These are phyloP conservation scores for Carnegiea gigantea DNA, from an alignment of 179 eudicot species.

Conservation along the genomic window DNA sequence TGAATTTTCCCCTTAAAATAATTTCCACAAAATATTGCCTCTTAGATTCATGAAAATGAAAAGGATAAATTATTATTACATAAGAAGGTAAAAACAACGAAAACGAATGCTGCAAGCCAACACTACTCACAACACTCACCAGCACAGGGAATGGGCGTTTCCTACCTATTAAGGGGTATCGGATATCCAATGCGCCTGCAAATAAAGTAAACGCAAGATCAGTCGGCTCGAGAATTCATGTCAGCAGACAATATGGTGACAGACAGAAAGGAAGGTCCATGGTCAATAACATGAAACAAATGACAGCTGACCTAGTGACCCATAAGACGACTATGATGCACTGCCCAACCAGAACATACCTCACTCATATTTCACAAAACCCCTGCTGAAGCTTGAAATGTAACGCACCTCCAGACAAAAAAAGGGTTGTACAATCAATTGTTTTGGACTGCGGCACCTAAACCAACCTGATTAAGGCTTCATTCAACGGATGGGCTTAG, in stretches of 20 bases:
- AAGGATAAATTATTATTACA: not conserved
- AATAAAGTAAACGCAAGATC: too few species aligned
- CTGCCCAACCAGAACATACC: too few species aligned
- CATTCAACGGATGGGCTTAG: not conserved
- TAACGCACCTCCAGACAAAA: not conserved
- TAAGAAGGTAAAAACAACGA: not conserved
- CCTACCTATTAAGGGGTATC: slow-evolving; percentile 30
- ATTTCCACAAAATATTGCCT: too few species aligned
- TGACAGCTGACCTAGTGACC: too few species aligned
- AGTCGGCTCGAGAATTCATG: too few species aligned
- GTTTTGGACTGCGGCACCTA: not conserved
- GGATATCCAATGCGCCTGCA: too few species aligned
- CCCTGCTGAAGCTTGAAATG: not conserved
- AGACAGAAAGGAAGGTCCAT: too few species aligned
- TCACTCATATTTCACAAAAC: slow-evolving; percentile 9
- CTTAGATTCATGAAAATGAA: slow-evolving; percentile 31
- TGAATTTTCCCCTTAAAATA: too few species aligned
- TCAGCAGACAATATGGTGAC: too few species aligned
- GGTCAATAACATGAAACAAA: too few species aligned
- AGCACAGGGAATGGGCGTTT: slow-evolving; percentile 31
- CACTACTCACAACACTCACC: slow-evolving; percentile 34
- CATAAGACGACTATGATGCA: too few species aligned
- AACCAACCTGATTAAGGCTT: not conserved
- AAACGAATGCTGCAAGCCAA: not conserved
- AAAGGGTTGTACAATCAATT: not conserved